These are phyloP conservation scores for Eucalyptus marginata DNA, from an alignment of 345 rosid genomes.

Conservation along the genomic window DNA sequence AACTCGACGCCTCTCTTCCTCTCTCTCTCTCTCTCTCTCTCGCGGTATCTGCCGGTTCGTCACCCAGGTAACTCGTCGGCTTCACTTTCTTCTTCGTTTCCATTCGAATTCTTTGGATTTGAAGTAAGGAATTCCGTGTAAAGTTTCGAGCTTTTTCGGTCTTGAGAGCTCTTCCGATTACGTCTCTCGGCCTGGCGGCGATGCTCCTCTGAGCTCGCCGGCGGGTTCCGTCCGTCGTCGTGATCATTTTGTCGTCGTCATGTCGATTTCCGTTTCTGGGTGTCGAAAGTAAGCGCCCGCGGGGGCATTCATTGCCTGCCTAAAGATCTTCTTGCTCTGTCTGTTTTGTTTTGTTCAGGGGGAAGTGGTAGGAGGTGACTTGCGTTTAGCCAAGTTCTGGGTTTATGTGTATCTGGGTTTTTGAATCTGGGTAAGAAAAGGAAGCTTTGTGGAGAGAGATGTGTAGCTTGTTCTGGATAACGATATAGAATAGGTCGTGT, in stretches of 20 bases:
- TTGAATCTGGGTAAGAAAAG: not conserved
- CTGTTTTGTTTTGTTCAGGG: conserved; percentile 12
- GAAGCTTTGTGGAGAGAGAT: not conserved
- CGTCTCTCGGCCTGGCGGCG: not conserved
- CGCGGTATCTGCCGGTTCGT: not conserved
- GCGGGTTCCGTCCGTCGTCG: not conserved
- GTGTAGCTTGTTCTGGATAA: not conserved
- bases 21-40: not conserved
- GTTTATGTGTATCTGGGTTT: not conserved
- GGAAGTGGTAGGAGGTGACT: not conserved
- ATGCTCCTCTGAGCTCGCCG: not conserved
- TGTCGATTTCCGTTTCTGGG: not conserved
- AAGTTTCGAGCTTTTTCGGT: not conserved
- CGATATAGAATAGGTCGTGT: not conserved
- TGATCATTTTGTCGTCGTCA: not conserved
- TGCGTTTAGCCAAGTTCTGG: not conserved
- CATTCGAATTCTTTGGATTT: not conserved
- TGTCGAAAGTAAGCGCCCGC: not conserved
- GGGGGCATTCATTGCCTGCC: not conserved
- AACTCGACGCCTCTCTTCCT: not conserved
- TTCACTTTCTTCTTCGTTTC: not conserved
- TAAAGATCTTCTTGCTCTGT: not conserved
- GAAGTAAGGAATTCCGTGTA: not conserved
- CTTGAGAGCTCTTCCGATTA: not conserved
- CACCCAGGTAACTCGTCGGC: not conserved